A percentile compares a stretch with the other conserved stretches of the same genome.
Conservation (phyloP, 306 rosid species). For the Sicyos edulis region DNA sequence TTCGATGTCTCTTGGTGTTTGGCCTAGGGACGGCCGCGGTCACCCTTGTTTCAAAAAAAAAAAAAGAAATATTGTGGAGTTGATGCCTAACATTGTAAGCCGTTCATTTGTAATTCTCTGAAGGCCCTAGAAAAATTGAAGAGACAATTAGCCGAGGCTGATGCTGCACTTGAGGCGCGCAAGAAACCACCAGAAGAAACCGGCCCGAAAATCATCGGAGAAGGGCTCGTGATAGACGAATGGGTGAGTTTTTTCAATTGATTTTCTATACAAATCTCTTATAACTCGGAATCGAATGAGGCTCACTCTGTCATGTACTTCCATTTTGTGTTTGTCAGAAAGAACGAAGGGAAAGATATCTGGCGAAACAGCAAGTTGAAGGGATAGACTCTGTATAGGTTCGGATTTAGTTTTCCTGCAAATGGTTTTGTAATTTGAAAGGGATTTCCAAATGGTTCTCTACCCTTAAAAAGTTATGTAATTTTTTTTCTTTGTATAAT, state of each 20-base stretch:
- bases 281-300: neutral
- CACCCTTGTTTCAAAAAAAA: no score
- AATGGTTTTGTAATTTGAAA: slow-evolving; percentile 20
- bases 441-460: slow-evolving; percentile 12
- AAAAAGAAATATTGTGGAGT: neutral
- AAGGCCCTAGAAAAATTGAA: slow-evolving; percentile 70
- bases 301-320: slow-evolving; percentile 13
- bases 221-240: slow-evolving; percentile 95
- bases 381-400: slow-evolving; percentile 64
- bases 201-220: slow-evolving; percentile 70
- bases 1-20: no score
- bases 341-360: slow-evolving; percentile 96
- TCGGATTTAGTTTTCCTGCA: slow-evolving; percentile 25
- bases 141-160: slow-evolving; percentile 69
- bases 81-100: neutral
- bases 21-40: no score
- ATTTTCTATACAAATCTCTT: neutral
- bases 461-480: neutral
- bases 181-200: slow-evolving; percentile 68
- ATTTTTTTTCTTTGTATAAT: slow-evolving; percentile 6
- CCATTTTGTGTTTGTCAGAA: slow-evolving; percentile 42
- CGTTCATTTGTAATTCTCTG: slow-evolving; percentile 1
- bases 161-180: slow-evolving; percentile 71
- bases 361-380: slow-evolving; percentile 82
- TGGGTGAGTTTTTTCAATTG: slow-evolving; percentile 51